Conservation (phyloP, 2,329 filamentous ascomycete genomes). For the Phoma herbarum region DNA sequence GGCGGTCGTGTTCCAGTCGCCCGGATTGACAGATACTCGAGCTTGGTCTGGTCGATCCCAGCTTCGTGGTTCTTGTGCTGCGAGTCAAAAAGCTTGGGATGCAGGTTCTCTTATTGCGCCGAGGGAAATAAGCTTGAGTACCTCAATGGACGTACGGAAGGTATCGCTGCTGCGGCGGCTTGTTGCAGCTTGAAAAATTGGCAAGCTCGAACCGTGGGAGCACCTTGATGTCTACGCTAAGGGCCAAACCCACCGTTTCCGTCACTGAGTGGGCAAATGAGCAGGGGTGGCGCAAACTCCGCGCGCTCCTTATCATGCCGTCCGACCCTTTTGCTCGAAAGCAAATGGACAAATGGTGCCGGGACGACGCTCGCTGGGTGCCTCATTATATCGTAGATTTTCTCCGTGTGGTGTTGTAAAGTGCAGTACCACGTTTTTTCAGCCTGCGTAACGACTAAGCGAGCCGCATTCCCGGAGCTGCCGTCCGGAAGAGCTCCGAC, state of each 20-base stretch:
- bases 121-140: conserved; percentile 25
- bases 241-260: conserved; percentile 18
- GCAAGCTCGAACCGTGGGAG: conserved; percentile 21
- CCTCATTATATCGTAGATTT: conserved; percentile 2
- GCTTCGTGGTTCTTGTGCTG: conserved; percentile 18
- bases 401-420: conserved; percentile 12
- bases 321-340: conserved; percentile 11
- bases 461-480: neutral
- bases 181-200: conserved; percentile 22
- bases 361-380: neutral
- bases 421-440: conserved; percentile 3
- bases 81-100: conserved; percentile 21
- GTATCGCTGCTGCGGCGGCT: conserved; percentile 18
- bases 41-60: conserved; percentile 18
- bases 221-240: conserved; percentile 38
- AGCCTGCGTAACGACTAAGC: conserved; percentile 4
- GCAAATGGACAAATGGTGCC: conserved; percentile 1
- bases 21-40: conserved; percentile 10
- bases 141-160: conserved; percentile 30
- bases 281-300: conserved; percentile 19
- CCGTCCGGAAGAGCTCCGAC: neutral
- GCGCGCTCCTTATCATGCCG: conserved; percentile 9
- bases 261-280: conserved; percentile 17
- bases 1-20: neutral
- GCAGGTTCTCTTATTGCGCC: conserved; percentile 22